Evolutionary conservation across 805 yeast genomes (phyloP).

Genomic region (Ogataea pilisensis): DNA sequence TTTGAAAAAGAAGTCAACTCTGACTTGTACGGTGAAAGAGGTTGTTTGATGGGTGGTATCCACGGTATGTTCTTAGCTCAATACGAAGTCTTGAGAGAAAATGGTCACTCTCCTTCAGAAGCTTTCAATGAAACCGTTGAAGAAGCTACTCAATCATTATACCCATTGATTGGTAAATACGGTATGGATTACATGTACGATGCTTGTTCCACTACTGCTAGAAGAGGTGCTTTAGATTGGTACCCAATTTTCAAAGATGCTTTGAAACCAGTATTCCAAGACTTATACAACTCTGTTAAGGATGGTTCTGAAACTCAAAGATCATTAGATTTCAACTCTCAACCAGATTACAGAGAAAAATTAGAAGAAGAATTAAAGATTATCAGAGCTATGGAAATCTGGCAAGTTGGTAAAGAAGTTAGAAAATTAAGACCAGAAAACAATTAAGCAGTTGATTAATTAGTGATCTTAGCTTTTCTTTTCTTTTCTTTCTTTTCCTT

Average conservation of each 20-base stretch:
- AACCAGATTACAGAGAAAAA: slow-evolving; percentile 94
- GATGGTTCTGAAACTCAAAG: slow-evolving; percentile 97
- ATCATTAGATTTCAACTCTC: slow-evolving; percentile 98
- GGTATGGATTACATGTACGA: slow-evolving; percentile 99
- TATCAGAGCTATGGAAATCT: slow-evolving; percentile 98
- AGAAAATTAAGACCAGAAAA: slow-evolving; percentile 99
- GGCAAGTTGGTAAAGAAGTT: slow-evolving; percentile 99
- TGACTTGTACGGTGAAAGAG: slow-evolving; percentile 99
- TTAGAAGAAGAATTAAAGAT: slow-evolving; percentile 88
- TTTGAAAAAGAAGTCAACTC: slow-evolving; percentile 99
- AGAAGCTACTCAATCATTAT: slow-evolving; percentile 99
- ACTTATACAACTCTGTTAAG: slow-evolving; percentile 90
- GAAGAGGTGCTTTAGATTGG: slow-evolving; percentile 99
- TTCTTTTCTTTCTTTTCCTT: neutral
- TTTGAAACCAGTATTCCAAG: slow-evolving; percentile 96
- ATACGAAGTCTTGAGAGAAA: slow-evolving; percentile 99
- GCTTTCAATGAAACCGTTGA: slow-evolving; percentile 99
- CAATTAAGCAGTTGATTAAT: no score
- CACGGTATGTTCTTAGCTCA: slow-evolving; percentile 99
- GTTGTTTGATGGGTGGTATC: slow-evolving; percentile 99
- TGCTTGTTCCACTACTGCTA: slow-evolving; percentile 99
- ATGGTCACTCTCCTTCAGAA: slow-evolving; percentile 99
- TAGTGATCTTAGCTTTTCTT: no score
- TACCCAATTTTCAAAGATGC: slow-evolving; percentile 98
- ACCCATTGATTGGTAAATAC: slow-evolving; percentile 98